Base-by-base conservation (phyloP, 371 early-diverging fungal species). In the Coemansia sp. region DNA sequence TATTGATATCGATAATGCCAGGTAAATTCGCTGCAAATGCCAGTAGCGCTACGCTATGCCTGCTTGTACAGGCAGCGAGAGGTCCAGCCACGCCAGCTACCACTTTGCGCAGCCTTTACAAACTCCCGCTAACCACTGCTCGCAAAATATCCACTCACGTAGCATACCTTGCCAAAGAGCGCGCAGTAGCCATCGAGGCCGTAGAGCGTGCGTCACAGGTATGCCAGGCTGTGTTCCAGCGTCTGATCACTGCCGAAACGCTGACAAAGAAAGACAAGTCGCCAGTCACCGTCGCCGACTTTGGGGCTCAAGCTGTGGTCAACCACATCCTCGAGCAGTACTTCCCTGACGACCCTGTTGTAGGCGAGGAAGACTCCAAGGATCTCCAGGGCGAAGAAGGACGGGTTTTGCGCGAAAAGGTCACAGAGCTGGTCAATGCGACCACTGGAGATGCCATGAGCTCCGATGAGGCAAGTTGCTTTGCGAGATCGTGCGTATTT, bases 211-310 rank as follows among this genome's bases (percentile, higher is more conserved):
- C 98, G 5, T 88, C 89, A 49, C 84, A 81, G 32, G 89, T 94
- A 5, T 93, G 94, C 68, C 86, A 90, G 66, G 80, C 84, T 2
- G 95, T 94, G 4, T 95, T 95, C 72, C 63, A 64, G 62, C 66
- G 77, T 16, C 82, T 94, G 14, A 92, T 91, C 34, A 81, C 86
- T 10, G 86, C 81, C 55, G 90, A 92, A 68, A 78, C 91, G 5
- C 67, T 94, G 55, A 91, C 87, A 52, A 98, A 98, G 83, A 83
- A 83, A 61, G 98, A 98, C 84, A 90, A 90, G 72, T 92, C 93
- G 1, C 98, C 98, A 33, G 98, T 98, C 24, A 98, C 98, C 16
- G 95, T 97, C 37, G 98, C 97, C 29, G 98, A 98, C 77, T 97
- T 87, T 77, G 89, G 93, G 48, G 90, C 94, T 14, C 98, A 98